These are phyloP conservation scores for Rhizoctonia solani DNA, from an alignment of 1,284 basidiomycete species.

Conservation along the genomic window DNA sequence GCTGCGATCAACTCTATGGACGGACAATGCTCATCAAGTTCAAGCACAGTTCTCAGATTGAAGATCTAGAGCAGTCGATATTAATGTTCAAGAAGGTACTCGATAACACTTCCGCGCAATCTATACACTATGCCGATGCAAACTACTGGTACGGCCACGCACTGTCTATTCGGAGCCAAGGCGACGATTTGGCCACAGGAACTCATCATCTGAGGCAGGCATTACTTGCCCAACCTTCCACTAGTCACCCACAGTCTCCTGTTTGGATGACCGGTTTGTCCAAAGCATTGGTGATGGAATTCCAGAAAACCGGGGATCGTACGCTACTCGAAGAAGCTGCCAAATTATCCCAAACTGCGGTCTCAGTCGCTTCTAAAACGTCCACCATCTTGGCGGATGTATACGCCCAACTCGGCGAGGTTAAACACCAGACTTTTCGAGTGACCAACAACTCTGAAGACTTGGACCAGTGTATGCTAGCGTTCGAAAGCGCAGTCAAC, in stretches of 20 bases:
- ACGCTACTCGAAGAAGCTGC: background rate
- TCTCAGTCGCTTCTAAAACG: background rate
- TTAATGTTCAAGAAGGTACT: too few relatives aligned
- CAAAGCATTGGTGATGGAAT: background rate
- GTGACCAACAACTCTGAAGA: background rate
- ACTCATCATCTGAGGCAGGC: too few relatives aligned
- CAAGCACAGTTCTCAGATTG: too few relatives aligned
- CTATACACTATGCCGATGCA: too few relatives aligned
- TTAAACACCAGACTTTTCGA: conserved; percentile 7
- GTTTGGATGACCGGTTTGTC: conserved; percentile 9
- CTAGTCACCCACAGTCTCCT: conserved; percentile 8
- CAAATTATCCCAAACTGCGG: background rate
- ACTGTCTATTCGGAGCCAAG: too few relatives aligned
- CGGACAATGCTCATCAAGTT: too few relatives aligned
- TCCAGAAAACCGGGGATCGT: background rate
- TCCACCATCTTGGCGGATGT: conserved; percentile 1
- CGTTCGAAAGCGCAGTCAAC: background rate
- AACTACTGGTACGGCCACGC: too few relatives aligned
- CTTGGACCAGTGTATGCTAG: background rate
- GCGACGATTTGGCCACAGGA: too few relatives aligned
- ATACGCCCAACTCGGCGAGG: conserved; percentile 19
- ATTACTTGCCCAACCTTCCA: background rate
- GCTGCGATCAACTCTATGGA: too few relatives aligned
- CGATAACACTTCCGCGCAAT: too few relatives aligned
- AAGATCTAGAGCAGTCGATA: too few relatives aligned